These are phyloP conservation scores for Apiospora pterosperma DNA, from an alignment of 2,329 filamentous ascomycete species.

Conservation along the genomic window DNA sequence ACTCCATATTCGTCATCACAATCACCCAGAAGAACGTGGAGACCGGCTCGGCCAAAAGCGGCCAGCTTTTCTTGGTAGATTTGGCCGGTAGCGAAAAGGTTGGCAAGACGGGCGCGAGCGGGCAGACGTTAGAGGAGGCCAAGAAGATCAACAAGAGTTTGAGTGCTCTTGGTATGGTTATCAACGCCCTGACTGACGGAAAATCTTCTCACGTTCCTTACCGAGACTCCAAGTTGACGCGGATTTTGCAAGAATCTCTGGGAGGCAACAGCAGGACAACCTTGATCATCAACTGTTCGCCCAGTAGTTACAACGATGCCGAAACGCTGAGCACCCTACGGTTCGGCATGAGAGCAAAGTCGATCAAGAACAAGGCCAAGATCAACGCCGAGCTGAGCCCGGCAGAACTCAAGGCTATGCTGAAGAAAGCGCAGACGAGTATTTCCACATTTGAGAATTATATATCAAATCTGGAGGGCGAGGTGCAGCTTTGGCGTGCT, in stretches of 20 bases:
- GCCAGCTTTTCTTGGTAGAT: constrained; percentile 96
- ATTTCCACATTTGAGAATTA: constrained; percentile 87
- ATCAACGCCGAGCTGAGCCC: constrained; percentile 97
- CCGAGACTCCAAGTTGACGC: constrained; percentile 94
- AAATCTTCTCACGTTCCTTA: constrained; percentile 97
- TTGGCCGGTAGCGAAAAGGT: constrained; percentile 98
- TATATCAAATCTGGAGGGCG: constrained; percentile 76
- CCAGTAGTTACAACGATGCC: constrained; percentile 94
- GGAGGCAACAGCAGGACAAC: constrained; percentile 99
- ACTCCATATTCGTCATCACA: constrained; percentile 97
- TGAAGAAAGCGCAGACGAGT: constrained; percentile 89
- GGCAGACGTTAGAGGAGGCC: constrained; percentile 94
- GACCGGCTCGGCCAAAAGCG: constrained; percentile 92
- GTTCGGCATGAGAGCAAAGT: constrained; percentile 95
- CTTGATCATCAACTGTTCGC: constrained; percentile 98
- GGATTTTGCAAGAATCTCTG: constrained; percentile 94
- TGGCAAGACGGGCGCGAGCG: constrained; percentile 95
- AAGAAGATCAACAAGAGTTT: constrained; percentile 99
- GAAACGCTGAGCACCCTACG: constrained; percentile 90
- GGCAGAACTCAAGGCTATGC: constrained; percentile 85
- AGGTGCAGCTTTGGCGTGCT: constrained; percentile 82
- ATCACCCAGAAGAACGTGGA: constrained; percentile 97
- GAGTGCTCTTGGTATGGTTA: constrained; percentile 97
- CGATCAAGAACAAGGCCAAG: constrained; percentile 99
- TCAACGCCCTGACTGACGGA: constrained; percentile 93